A percentile compares a stretch with the other conserved stretches of the same genome.
phyloP scores from a whole-genome alignment of 495 filamentous ascomycete genomes.

The Penicillium dipodomyicola region DNA sequence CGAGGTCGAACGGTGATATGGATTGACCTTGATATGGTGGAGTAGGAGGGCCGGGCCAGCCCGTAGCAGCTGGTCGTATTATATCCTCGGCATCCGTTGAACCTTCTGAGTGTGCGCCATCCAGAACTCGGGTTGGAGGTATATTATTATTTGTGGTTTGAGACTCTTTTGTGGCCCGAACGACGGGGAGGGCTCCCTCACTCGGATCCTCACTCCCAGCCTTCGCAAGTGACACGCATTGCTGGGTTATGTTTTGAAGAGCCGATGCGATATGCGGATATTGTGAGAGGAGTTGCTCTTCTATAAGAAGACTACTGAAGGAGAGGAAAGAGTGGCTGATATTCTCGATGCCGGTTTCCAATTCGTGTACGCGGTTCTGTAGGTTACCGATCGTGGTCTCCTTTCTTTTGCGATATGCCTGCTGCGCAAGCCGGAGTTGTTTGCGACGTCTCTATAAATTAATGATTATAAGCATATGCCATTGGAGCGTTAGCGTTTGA shows the following conservation, averaged over 20 bases:
- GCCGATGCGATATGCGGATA: slow-evolving; percentile 38
- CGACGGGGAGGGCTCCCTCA: slow-evolving; percentile 7
- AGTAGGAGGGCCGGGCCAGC: slow-evolving; percentile 13
- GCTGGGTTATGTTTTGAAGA: slow-evolving; percentile 48
- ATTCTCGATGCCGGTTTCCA: slow-evolving; percentile 66
- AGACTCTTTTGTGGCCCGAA: neutral
- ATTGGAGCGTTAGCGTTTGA: neutral
- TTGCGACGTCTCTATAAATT: slow-evolving; percentile 57
- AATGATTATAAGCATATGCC: neutral
- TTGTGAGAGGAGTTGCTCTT: slow-evolving; percentile 42
- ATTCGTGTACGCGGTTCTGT: slow-evolving; percentile 62
- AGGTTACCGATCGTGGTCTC: slow-evolving; percentile 77
- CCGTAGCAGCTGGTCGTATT: neutral
- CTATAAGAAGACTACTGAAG: slow-evolving; percentile 61
- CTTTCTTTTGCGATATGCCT: slow-evolving; percentile 83
- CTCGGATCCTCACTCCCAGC: slow-evolving; percentile 23
- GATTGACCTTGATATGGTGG: slow-evolving; percentile 25
- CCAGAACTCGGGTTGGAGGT: neutral
- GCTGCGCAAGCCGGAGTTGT: slow-evolving; percentile 82
- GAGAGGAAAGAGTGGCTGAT: slow-evolving; percentile 73
- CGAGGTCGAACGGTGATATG: slow-evolving; percentile 25
- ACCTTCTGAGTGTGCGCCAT: neutral
- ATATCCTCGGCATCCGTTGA: slow-evolving; percentile 5
- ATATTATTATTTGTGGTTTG: slow-evolving; percentile 10
- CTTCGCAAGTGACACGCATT: slow-evolving; percentile 46